These are phyloP conservation scores for Cryptosporidium canis DNA, from an alignment of 169 alveolate genomes.

Conservation along the genomic window DNA sequence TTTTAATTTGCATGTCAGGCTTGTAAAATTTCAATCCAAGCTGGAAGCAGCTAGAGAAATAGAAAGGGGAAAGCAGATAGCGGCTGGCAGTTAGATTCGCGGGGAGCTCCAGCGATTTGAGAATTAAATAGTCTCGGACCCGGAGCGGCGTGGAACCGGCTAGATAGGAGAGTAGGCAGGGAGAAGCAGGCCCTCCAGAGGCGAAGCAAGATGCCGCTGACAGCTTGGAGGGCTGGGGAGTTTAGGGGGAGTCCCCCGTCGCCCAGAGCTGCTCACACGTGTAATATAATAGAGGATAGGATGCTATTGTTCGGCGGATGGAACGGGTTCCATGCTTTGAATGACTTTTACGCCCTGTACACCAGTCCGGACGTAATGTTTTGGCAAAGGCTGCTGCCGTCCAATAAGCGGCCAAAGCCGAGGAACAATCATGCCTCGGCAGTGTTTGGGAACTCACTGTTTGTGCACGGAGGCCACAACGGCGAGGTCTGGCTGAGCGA, in stretches of 20 bases:
- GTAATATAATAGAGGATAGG: constrained; percentile 77
- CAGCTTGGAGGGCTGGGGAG: constrained; percentile 73
- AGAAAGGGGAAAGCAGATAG: too few relatives aligned
- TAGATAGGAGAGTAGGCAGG: not conserved
- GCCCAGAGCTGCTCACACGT: constrained; percentile 83
- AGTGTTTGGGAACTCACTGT: constrained; percentile 52
- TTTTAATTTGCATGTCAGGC: too few relatives aligned
- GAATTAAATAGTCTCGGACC: too few relatives aligned
- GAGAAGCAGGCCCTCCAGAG: too few relatives aligned
- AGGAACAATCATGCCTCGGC: constrained; percentile 82
- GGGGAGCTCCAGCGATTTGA: too few relatives aligned
- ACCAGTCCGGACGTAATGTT: constrained; percentile 70
- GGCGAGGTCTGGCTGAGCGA: constrained; percentile 79
- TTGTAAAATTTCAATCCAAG: too few relatives aligned
- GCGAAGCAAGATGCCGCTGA: not conserved
- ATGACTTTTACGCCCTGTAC: constrained; percentile 80
- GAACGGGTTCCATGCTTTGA: constrained; percentile 79
- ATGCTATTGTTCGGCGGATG: constrained; percentile 81
- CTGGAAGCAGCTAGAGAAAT: too few relatives aligned
- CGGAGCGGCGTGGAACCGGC: too few relatives aligned
- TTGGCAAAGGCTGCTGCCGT: constrained; percentile 78
- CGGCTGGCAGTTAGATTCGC: too few relatives aligned
- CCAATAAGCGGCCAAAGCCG: constrained; percentile 68
- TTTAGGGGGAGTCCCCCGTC: constrained; percentile 78
- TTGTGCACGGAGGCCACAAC: constrained; percentile 82